Conservation (phyloP, 2,329 filamentous ascomycete species). For the Cladosporium sp. region DNA sequence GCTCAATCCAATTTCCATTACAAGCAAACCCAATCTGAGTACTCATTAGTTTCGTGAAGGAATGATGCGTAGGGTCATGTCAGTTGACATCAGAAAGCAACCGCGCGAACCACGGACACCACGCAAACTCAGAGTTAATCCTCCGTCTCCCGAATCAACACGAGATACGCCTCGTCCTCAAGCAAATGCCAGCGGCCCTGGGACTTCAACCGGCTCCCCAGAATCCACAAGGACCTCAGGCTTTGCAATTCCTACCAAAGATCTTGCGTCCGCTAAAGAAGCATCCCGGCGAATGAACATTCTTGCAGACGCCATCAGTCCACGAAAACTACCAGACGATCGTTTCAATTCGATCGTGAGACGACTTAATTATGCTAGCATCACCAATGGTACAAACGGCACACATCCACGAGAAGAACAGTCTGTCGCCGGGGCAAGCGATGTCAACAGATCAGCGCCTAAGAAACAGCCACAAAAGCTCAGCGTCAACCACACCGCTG, state of each 20-base stretch:
- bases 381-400: slow-evolving; percentile 2
- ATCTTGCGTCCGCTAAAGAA: slow-evolving; percentile 9
- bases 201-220: slow-evolving; percentile 8
- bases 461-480: slow-evolving; percentile 15
- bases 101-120: slow-evolving; percentile 10
- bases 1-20: not conserved
- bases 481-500: not conserved
- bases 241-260: not conserved
- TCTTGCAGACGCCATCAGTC: not conserved
- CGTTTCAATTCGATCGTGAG: slow-evolving; percentile 11
- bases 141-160: not conserved
- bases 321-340: slow-evolving; percentile 6
- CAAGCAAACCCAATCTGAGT: slow-evolving; percentile 15
- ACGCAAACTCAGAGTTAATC: slow-evolving; percentile 6
- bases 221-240: slow-evolving; percentile 5
- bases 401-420: not conserved
- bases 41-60: slow-evolving; percentile 18
- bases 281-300: slow-evolving; percentile 9
- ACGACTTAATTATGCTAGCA: slow-evolving; percentile 9
- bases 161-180: not conserved
- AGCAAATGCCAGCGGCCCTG: not conserved
- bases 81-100: slow-evolving; percentile 12
- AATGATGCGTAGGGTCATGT: slow-evolving; percentile 19
- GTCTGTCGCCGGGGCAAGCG: slow-evolving; percentile 2
- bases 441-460: not conserved